Conservation (phyloP, 202 grass and related monocot genomes). For the Carex arenaria region DNA sequence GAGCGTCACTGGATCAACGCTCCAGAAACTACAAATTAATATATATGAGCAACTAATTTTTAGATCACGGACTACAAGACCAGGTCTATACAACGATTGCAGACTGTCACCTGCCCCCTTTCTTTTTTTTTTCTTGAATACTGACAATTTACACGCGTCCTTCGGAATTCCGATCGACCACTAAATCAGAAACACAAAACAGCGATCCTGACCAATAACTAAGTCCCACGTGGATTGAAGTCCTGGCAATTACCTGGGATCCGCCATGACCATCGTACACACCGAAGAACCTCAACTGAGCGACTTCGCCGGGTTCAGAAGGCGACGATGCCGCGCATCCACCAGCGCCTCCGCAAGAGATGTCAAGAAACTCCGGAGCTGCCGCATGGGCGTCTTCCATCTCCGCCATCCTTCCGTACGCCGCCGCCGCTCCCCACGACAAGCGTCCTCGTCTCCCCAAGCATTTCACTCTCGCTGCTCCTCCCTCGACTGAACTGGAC, state of each 20-base stretch:
- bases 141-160: neutral
- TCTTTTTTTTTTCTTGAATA: neutral
- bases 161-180: neutral
- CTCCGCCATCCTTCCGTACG: constrained; percentile 27
- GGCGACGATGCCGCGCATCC: constrained; percentile 22
- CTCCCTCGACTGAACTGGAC: neutral
- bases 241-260: constrained; percentile 23
- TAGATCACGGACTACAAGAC: constrained; percentile 5
- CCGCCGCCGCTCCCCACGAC: constrained; percentile 33
- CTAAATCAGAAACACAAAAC: neutral
- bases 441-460: constrained; percentile 14
- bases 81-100: neutral
- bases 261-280: constrained; percentile 50
- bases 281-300: constrained; percentile 39
- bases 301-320: neutral
- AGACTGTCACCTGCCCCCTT: neutral
- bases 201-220: neutral
- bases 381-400: constrained; percentile 40
- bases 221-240: neutral
- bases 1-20: neutral
- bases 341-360: constrained; percentile 22
- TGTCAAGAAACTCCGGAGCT: constrained; percentile 21
- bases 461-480: constrained; percentile 21
- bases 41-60: neutral
- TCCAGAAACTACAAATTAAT: neutral